Base-by-base conservation (phyloP, 2,329 filamentous ascomycete genomes). In the Exophiala calicioides region DNA sequence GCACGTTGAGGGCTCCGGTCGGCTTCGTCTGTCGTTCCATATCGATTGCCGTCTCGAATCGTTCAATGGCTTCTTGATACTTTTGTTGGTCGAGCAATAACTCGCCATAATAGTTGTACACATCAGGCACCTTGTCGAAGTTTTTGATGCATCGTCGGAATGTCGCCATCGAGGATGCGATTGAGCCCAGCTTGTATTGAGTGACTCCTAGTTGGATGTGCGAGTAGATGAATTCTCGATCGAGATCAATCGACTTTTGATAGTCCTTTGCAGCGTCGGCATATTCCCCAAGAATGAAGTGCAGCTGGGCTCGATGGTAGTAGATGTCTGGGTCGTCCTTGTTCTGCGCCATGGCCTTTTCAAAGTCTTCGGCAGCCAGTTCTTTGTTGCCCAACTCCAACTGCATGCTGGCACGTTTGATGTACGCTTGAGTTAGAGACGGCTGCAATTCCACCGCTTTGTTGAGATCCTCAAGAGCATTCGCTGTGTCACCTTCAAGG, bases 91-190 rank as follows among this genome's bases (percentile, higher is more conserved):
- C 93, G 43, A 98, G 83, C 47, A 98, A 79, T 46, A 98, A 80
- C 75, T 98, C 93, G 62, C 93, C 93, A 64, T 95, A 97, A 80
- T 98, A 98, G 79, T 98, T 98, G 79, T 97, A 98, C 30, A 97
- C 93, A 65, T 98, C 93, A 4, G 91, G 90, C 8, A 95, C 88
- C 66, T 91, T 88, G 64, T 90, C 87, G 65, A 98, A 98, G 74
- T 95, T 96, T 84, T 97, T 98, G 69, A 96, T 90, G 70, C 90
- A 95, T 55, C 90, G 81, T 60, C 91, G 83, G 84, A 98, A 97
- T 4, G 93, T 98, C 26, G 93, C 91, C 90, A 97, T 97, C 35
- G 90, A 95, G 6, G 90, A 96, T 5, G 93, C 93, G 48, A 98
- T 87, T 21, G 89, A 95, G 59, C 93, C 93, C 86, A 97, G 94